Percentiles rank a stretch among this genome's conserved stretches.
Evolutionary conservation across 306 rosid species (phyloP).

Genomic region (Neltuma alba): DNA sequence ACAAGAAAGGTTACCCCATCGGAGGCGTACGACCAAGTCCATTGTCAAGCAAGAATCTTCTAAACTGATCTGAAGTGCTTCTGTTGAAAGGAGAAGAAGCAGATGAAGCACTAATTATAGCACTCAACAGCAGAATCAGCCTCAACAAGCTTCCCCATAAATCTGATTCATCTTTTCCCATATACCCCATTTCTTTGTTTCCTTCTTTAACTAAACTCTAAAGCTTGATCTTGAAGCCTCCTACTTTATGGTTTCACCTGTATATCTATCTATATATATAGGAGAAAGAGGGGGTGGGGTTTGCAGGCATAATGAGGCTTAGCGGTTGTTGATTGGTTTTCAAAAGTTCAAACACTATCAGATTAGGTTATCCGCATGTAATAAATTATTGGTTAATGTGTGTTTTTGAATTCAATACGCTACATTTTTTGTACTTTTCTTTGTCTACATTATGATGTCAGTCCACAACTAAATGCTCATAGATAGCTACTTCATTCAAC

Average conservation of each 20-base stretch:
- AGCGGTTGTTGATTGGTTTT: neutral
- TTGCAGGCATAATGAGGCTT: neutral
- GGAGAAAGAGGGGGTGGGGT: neutral
- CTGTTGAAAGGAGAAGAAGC: neutral
- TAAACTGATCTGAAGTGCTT: neutral
- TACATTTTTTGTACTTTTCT: neutral
- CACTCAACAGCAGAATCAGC: neutral
- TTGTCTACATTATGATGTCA: neutral
- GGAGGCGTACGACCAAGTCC: neutral
- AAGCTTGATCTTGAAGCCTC: neutral
- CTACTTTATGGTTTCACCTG: neutral
- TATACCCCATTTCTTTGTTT: neutral
- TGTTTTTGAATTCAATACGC: neutral
- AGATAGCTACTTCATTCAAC: neutral
- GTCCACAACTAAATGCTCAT: neutral
- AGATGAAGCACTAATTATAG: neutral
- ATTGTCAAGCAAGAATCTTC: neutral
- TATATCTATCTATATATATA: neutral
- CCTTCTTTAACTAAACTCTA: neutral
- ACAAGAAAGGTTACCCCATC: conserved; percentile 2
- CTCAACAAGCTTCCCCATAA: neutral
- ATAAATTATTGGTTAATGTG: neutral
- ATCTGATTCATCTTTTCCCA: neutral
- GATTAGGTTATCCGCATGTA: neutral
- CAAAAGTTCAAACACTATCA: neutral